These are phyloP conservation scores for Colletotrichum lupini DNA, from an alignment of 2,329 filamentous ascomycete genomes.

Conservation along the genomic window DNA sequence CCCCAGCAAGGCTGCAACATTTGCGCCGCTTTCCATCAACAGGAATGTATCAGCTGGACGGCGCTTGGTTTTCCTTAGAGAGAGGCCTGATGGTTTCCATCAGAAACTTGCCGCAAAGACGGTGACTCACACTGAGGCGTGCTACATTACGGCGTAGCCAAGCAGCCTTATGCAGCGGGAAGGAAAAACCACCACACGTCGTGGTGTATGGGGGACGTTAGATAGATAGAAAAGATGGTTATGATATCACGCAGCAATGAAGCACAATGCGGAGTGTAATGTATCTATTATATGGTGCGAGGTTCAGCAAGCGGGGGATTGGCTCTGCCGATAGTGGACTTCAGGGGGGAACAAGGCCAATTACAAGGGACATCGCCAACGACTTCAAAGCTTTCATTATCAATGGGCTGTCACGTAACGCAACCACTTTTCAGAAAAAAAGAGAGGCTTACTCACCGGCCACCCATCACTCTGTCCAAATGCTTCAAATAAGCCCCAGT, in stretches of 20 bases:
- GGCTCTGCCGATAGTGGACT: too few relatives aligned
- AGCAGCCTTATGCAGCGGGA: not conserved
- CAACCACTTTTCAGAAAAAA: not conserved
- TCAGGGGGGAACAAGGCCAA: too few relatives aligned
- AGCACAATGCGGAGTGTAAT: too few relatives aligned
- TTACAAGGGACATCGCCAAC: not conserved
- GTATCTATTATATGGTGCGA: too few relatives aligned
- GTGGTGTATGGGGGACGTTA: not conserved
- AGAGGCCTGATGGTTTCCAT: not conserved
- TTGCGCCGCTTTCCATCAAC: not conserved
- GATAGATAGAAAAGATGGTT: not conserved
- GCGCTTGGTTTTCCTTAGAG: not conserved
- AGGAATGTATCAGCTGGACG: not conserved
- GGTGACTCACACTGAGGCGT: not conserved
- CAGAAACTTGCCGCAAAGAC: not conserved
- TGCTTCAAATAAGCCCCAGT: conserved; percentile 7
- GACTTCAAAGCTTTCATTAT: not conserved
- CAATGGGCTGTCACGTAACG: not conserved
- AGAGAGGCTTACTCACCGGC: not conserved
- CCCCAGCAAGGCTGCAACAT: too few relatives aligned
- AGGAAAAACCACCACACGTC: not conserved
- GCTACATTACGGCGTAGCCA: not conserved
- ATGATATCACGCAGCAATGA: not conserved
- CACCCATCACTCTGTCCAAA: conserved; percentile 1
- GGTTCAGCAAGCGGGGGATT: too few relatives aligned